Conservation (phyloP, 768 basidiomycete genomes). For the Fomitopsis serialis region DNA sequence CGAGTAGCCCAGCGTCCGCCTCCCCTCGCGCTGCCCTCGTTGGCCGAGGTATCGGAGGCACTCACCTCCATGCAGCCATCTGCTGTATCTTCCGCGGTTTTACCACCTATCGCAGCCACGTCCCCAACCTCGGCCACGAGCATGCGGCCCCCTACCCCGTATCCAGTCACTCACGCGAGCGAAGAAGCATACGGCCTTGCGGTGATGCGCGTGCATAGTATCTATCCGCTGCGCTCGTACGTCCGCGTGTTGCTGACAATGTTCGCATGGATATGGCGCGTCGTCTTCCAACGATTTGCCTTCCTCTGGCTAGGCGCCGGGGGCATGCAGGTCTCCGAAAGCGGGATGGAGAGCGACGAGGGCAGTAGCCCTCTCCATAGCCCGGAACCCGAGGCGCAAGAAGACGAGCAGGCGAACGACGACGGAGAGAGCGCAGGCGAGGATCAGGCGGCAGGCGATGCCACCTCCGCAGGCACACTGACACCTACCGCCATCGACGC, state of each 20-base stretch:
- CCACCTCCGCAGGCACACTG: background rate
- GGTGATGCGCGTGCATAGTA: background rate
- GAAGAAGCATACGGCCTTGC: background rate
- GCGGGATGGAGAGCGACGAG: too few relatives aligned
- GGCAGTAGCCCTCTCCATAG: too few relatives aligned
- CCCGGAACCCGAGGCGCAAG: background rate
- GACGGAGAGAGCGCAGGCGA: background rate
- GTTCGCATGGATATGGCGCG: constrained; percentile 1
- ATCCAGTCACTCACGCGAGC: background rate
- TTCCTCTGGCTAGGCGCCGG: background rate
- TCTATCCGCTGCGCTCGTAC: background rate
- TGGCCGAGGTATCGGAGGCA: background rate
- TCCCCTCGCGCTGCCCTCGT: background rate
- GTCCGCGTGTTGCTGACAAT: background rate
- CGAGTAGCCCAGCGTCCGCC: background rate
- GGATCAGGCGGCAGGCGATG: background rate
- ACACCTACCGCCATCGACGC: background rate
- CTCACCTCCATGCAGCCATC: background rate
- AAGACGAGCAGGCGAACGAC: background rate
- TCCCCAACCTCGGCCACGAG: background rate
- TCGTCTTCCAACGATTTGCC: background rate
- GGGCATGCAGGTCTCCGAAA: background rate
- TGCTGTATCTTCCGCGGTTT: background rate
- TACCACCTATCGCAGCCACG: background rate
- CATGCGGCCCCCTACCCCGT: background rate